Evolutionary conservation across 2,329 filamentous ascomycete species (phyloP).

Genomic region (Cryphonectria japonica): DNA sequence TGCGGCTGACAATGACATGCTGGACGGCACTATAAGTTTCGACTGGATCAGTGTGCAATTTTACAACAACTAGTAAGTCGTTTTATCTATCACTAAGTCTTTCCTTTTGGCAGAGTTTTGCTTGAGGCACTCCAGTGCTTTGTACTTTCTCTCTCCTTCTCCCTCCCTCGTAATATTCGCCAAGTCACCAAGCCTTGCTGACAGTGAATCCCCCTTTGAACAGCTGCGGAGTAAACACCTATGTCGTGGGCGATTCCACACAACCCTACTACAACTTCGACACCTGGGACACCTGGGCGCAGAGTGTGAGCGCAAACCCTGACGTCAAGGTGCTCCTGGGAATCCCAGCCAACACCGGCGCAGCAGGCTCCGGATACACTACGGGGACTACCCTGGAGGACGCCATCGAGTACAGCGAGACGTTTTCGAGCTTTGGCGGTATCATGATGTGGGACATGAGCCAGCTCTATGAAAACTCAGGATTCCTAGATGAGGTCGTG

Average conservation of each 20-base stretch:
- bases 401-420: conserved; percentile 57
- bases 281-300: conserved; percentile 70
- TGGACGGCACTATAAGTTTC: conserved; percentile 57
- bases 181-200: neutral
- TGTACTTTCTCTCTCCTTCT: neutral
- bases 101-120: neutral
- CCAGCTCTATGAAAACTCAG: conserved; percentile 61
- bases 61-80: conserved; percentile 64
- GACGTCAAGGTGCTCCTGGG: conserved; percentile 66
- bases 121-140: neutral
- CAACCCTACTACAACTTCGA: conserved; percentile 64
- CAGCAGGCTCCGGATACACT: conserved; percentile 61
- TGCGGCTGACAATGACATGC: conserved; percentile 58
- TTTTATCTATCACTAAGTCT: conserved; percentile 6
- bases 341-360: conserved; percentile 58
- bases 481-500: conserved; percentile 55
- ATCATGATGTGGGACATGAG: conserved; percentile 73
- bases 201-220: neutral
- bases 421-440: conserved; percentile 65
- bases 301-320: conserved; percentile 58
- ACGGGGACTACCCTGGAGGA: conserved; percentile 48
- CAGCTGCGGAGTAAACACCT: conserved; percentile 60
- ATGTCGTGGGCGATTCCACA: conserved; percentile 44
- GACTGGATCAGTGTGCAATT: conserved; percentile 69
- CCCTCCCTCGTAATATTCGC: neutral